Evolutionary conservation across 176 grass and related monocot species (phyloP).

Genomic region (Neostapfia colusana): DNA sequence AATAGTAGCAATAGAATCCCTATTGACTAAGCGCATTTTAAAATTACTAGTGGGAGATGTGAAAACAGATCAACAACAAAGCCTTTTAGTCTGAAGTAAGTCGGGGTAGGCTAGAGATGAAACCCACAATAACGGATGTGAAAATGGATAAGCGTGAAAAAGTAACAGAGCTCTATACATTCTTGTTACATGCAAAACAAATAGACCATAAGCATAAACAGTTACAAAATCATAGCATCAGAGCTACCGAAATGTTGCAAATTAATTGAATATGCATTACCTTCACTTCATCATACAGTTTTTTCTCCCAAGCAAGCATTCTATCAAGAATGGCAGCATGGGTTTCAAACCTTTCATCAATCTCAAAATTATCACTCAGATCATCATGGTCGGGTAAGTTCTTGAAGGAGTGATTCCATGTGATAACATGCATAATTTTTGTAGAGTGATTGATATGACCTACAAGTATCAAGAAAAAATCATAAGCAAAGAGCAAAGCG

Average conservation of each 20-base stretch:
- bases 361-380: slow-evolving; percentile 57
- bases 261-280: slow-evolving; percentile 46
- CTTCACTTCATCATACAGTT: slow-evolving; percentile 95
- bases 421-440: slow-evolving; percentile 96
- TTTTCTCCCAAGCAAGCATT: slow-evolving; percentile 99
- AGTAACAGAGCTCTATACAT: not conserved
- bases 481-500: slow-evolving; percentile 4
- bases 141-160: not conserved
- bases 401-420: slow-evolving; percentile 97
- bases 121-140: not conserved
- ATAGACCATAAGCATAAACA: not conserved
- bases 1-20: not conserved
- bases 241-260: slow-evolving; percentile 12
- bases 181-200: not conserved
- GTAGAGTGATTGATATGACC: slow-evolving; percentile 91
- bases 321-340: slow-evolving; percentile 90
- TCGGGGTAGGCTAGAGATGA: no score
- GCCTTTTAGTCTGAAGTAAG: no score
- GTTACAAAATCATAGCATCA: slow-evolving; percentile 17
- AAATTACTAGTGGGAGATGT: slow-evolving; percentile 2
- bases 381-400: slow-evolving; percentile 62
- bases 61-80: not conserved
- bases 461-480: slow-evolving; percentile 40
- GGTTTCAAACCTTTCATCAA: slow-evolving; percentile 63
- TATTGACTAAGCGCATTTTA: not conserved